These are phyloP conservation scores for Stephania japonica DNA, from an alignment of 164 flowering plant species.

Conservation along the genomic window DNA sequence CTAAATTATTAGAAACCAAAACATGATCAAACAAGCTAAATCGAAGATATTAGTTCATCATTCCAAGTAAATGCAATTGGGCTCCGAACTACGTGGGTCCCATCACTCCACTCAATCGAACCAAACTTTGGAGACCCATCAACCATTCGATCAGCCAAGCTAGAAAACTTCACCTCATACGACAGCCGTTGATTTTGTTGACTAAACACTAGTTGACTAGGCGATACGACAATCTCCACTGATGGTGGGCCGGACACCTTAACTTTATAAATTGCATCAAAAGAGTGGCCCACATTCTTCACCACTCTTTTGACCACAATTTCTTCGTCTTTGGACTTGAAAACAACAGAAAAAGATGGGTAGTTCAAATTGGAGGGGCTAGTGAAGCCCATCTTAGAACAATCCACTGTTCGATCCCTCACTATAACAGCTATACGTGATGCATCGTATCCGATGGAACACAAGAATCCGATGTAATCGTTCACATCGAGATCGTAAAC, in stretches of 20 bases:
- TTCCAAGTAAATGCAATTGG: constrained; percentile 59
- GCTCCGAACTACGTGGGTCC: constrained; percentile 63
- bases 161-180: constrained; percentile 52
- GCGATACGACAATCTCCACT: constrained; percentile 55
- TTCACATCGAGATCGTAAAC: constrained; percentile 44
- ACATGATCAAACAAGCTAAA: neutral
- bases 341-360: constrained; percentile 75
- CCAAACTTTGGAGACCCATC: constrained; percentile 33
- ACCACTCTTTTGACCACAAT: constrained; percentile 51
- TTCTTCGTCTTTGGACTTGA: constrained; percentile 15
- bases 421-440: constrained; percentile 38
- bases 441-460: constrained; percentile 55
- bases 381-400: constrained; percentile 21
- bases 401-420: constrained; percentile 33
- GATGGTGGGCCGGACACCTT: constrained; percentile 37
- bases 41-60: constrained; percentile 17
- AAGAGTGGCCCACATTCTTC: constrained; percentile 56
- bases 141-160: constrained; percentile 3
- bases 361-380: constrained; percentile 73
- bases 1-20: too few species aligned
- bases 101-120: constrained; percentile 73
- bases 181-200: constrained; percentile 27
- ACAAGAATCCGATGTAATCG: constrained; percentile 65
- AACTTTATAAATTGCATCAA: constrained; percentile 51
- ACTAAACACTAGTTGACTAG: constrained; percentile 55